Conservation (phyloP, 768 basidiomycete genomes). For the Lentinus brumalis region DNA sequence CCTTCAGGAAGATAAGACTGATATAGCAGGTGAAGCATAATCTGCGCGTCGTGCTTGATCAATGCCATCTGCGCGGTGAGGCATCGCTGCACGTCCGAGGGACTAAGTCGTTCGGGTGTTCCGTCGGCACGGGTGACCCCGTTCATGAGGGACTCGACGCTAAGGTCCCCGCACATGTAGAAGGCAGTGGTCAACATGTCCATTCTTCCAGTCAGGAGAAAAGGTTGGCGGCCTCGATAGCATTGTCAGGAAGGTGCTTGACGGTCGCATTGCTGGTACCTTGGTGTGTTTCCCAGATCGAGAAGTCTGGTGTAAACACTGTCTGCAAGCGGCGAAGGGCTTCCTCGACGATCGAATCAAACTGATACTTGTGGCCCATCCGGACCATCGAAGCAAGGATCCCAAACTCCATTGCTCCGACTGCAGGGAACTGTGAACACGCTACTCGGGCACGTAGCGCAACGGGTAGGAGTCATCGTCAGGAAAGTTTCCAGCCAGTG, state of each 20-base stretch:
- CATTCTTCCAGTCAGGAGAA: neutral
- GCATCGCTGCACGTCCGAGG: neutral
- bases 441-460: neutral
- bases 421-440: neutral
- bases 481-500: too few relatives aligned
- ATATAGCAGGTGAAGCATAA: too few relatives aligned
- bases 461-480: neutral
- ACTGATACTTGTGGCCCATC: conserved; percentile 9
- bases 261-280: neutral
- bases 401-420: neutral
- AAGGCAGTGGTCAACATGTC: conserved; percentile 7
- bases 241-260: neutral
- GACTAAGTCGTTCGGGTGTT: neutral
- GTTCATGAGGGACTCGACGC: neutral
- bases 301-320: neutral
- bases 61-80: neutral
- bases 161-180: conserved; percentile 1
- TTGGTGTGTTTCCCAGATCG: neutral
- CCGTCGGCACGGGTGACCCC: neutral
- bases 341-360: neutral
- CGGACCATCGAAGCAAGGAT: conserved; percentile 7
- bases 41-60: neutral
- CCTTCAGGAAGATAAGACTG: too few relatives aligned
- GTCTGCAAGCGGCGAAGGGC: neutral
- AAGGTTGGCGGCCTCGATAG: conserved; percentile 4